These are phyloP conservation scores for Alternaria rosae DNA, from an alignment of 2,329 filamentous ascomycete species.

Conservation along the genomic window DNA sequence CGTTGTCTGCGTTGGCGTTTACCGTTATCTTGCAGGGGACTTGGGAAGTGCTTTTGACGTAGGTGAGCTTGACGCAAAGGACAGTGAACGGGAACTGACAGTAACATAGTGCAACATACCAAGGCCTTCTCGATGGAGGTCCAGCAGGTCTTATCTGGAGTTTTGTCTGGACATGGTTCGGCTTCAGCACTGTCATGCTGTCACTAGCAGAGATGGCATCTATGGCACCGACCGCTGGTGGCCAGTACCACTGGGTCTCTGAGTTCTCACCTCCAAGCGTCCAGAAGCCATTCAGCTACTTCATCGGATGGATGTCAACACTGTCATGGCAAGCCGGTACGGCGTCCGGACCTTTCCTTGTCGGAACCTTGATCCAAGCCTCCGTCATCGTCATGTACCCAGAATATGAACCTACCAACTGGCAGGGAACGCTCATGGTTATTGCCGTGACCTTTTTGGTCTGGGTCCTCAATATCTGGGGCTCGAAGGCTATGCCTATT, in stretches of 20 bases:
- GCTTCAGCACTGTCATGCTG: slow-evolving; percentile 41
- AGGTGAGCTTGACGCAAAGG: background rate
- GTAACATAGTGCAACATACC: slow-evolving; percentile 30
- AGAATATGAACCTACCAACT: slow-evolving; percentile 52
- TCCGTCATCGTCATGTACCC: slow-evolving; percentile 53
- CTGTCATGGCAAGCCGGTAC: slow-evolving; percentile 60
- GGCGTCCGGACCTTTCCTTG: slow-evolving; percentile 58
- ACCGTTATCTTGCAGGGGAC: slow-evolving; percentile 45
- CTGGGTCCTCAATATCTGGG: slow-evolving; percentile 53
- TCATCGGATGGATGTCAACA: slow-evolving; percentile 58
- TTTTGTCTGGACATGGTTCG: slow-evolving; percentile 46
- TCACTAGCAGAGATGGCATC: slow-evolving; percentile 48
- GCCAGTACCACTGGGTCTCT: slow-evolving; percentile 48
- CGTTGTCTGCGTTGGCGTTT: slow-evolving; percentile 42
- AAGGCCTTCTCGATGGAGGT: slow-evolving; percentile 43
- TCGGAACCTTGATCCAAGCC: slow-evolving; percentile 58
- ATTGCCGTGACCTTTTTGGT: slow-evolving; percentile 56
- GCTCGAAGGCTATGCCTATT: slow-evolving; percentile 40
- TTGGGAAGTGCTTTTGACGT: slow-evolving; percentile 46
- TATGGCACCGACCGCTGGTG: slow-evolving; percentile 46
- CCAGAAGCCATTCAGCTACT: slow-evolving; percentile 39
- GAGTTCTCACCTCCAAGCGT: slow-evolving; percentile 41
- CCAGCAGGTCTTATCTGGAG: slow-evolving; percentile 46
- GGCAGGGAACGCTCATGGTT: slow-evolving; percentile 60
- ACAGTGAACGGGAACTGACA: slow-evolving; percentile 6